phyloP scores from a whole-genome alignment of 2,329 filamentous ascomycete species.

The Verticillium tricorpus region DNA sequence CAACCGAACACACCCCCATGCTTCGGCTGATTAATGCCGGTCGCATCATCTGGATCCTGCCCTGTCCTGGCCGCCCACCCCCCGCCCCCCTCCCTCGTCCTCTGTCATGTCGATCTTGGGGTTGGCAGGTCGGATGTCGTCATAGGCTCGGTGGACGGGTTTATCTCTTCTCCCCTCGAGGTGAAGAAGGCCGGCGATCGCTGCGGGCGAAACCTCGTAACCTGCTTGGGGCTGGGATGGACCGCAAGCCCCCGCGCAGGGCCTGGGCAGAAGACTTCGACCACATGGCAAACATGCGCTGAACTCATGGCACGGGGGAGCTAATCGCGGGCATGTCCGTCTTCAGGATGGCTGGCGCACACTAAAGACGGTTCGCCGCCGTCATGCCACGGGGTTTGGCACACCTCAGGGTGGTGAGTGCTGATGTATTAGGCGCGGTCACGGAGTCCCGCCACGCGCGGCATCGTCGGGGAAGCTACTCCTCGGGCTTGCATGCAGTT shows the following conservation, averaged over 20 bases:
- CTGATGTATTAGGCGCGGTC: not conserved
- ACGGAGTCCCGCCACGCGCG: no score
- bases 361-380: not conserved
- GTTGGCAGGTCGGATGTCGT: not conserved
- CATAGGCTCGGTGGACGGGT: not conserved
- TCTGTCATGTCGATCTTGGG: not conserved
- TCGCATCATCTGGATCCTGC: not conserved
- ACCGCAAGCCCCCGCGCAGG: not conserved
- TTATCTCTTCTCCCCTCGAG: not conserved
- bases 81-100: not conserved
- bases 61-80: not conserved
- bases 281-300: slow-evolving; percentile 12
- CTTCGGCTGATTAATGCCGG: not conserved
- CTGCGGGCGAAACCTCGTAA: not conserved
- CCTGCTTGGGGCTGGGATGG: not conserved
- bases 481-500: no score
- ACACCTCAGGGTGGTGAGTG: not conserved
- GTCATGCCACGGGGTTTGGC: not conserved
- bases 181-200: not conserved
- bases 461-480: no score
- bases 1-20: not conserved
- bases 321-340: not conserved
- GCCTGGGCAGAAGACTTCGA: not conserved
- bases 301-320: slow-evolving; percentile 6
- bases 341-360: not conserved